Conservation (phyloP, 1,139 yeast species). For the Zygosaccharomyces pseudobailii region DNA sequence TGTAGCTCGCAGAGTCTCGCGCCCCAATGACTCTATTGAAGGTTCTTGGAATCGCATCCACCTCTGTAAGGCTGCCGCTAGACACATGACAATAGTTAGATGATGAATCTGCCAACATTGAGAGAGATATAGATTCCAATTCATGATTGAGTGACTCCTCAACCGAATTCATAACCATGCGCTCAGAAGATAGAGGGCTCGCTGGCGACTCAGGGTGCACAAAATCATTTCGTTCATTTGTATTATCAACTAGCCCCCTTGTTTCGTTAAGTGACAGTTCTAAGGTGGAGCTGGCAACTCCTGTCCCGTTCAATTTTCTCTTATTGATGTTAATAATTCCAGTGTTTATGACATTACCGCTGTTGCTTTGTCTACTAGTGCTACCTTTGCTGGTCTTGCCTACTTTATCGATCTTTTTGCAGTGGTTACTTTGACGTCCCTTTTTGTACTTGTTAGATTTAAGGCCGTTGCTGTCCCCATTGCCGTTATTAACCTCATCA, state of each 20-base stretch:
- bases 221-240: neutral
- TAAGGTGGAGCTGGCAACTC: neutral
- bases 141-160: slow-evolving; percentile 7
- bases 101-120: slow-evolving; percentile 9
- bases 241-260: neutral
- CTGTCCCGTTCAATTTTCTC: neutral
- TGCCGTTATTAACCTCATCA: slow-evolving; percentile 1
- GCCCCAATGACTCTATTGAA: slow-evolving; percentile 12
- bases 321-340: neutral
- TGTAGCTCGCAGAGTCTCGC: neutral
- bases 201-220: slow-evolving; percentile 1
- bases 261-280: neutral
- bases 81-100: slow-evolving; percentile 9
- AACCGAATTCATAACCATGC: neutral
- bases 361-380: neutral
- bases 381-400: neutral
- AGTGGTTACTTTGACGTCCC: neutral
- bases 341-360: too few relatives aligned
- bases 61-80: slow-evolving; percentile 6
- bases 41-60: slow-evolving; percentile 14
- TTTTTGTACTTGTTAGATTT: neutral
- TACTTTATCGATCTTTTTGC: neutral
- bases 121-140: slow-evolving; percentile 11
- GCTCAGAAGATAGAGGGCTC: slow-evolving; percentile 3
- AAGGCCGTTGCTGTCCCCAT: neutral